A percentile compares a stretch with the other conserved stretches of the same genome.
Evolutionary conservation across 2,329 filamentous ascomycete genomes (phyloP).

Genomic region (Neopestalotiopsis clavispora): DNA sequence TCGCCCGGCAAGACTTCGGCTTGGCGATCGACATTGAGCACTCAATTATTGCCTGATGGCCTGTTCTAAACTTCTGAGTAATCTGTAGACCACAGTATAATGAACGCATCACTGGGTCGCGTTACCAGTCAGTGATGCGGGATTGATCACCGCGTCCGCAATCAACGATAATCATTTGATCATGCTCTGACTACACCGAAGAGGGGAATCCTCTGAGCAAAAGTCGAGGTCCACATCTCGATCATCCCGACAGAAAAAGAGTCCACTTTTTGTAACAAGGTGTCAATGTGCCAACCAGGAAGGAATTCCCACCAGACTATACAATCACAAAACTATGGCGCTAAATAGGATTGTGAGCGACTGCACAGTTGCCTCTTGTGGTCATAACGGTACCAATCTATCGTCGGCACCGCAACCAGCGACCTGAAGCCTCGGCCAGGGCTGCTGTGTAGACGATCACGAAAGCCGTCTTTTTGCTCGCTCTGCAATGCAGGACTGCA

Average conservation of each 20-base stretch:
- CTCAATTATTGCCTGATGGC: neutral
- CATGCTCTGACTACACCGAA: neutral
- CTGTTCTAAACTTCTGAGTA: neutral
- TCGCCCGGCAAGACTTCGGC: neutral
- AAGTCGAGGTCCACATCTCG: neutral
- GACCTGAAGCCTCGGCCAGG: neutral
- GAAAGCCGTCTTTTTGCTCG: too few relatives aligned
- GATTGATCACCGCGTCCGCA: neutral
- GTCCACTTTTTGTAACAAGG: neutral
- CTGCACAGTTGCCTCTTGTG: conserved; percentile 10
- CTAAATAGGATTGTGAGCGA: conserved; percentile 10
- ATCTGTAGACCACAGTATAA: neutral
- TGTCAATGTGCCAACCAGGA: neutral
- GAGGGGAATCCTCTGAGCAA: neutral
- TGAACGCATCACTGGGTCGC: neutral
- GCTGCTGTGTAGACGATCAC: neutral
- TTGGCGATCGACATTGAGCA: neutral
- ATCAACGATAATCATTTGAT: neutral
- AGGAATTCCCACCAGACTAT: neutral
- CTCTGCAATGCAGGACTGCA: neutral
- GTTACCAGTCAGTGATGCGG: neutral
- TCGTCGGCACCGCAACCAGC: neutral
- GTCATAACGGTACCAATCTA: neutral
- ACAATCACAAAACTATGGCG: neutral
- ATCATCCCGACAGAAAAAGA: neutral